Evolutionary conservation across 2,329 filamentous ascomycete genomes (phyloP), one percentile per base, ranked within the genome.

Genomic region (Xylaria sp.): DNA sequence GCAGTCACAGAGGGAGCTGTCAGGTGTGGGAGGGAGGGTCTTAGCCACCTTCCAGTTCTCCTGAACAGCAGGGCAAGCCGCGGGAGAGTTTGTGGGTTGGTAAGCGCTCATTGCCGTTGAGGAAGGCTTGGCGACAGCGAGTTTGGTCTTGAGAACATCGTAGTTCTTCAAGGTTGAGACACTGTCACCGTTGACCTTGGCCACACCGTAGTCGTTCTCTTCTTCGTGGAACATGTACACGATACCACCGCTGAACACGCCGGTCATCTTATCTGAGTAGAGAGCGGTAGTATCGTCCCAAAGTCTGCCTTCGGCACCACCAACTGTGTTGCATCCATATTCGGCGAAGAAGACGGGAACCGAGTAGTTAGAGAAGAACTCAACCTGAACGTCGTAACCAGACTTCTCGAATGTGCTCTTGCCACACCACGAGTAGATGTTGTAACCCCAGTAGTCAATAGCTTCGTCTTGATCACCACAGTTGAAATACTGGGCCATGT

Each of bases 361-460:
- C 46, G 90, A 89, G 84, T 91, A 94, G 77, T 86, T 87, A 34
- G 83, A 80, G 81, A 93, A 94, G 78, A 93, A 90, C 75, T 89
- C 79, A 71, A 90, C 92, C 76, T 91, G 87, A 20, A 86, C 85
- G 72, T 91, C 85, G 80, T 90, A 94, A 62, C 91, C 90, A 23
- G 92, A 93, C 70, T 85, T 73, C 18, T 81, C 81, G 82, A 86
- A 93, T 70, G 85, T 88, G 70, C 91, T 93, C 71, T 76, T 73
- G 76, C 91, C 92, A 77, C 92, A 94, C 92, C 92, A 94, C 48
- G 92, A 93, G 84, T 94, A 94, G 82, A 94, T 93, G 84, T 94
- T 94, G 87, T 94, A 94, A 59, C 92, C 92, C 89, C 91, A 94
- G 83, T 93, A 93, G 79, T 94, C 92, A 72, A 94, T 93, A 56